Conservation (phyloP, 495 filamentous ascomycete genomes). For the Apodospora peruviana region DNA sequence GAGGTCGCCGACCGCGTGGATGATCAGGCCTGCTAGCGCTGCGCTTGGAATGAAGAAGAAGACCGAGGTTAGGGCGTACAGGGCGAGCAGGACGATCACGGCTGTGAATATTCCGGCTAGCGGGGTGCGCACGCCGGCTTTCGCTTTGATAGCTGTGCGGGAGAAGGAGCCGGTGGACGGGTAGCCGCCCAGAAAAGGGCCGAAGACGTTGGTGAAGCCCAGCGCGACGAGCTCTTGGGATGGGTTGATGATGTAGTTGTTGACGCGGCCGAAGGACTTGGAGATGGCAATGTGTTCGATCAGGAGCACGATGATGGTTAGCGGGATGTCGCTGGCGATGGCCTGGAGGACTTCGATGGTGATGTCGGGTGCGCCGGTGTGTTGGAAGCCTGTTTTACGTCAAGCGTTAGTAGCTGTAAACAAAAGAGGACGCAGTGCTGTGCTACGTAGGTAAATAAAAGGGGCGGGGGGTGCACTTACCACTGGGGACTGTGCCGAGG, state of each 20-base stretch:
- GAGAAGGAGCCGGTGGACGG: conserved; percentile 51
- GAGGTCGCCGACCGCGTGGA: conserved; percentile 48
- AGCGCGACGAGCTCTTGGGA: conserved; percentile 51
- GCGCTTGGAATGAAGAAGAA: conserved; percentile 48
- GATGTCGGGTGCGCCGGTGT: conserved; percentile 31
- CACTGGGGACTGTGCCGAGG: conserved; percentile 37
- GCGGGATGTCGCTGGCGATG: conserved; percentile 30
- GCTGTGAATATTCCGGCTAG: conserved; percentile 48
- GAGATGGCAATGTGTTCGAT: conserved; percentile 53
- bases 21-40: conserved; percentile 43
- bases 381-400: conserved; percentile 41
- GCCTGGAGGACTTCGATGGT: conserved; percentile 26
- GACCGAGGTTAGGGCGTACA: conserved; percentile 47
- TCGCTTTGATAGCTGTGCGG: conserved; percentile 45
- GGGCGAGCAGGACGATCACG: conserved; percentile 44
- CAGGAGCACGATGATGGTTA: conserved; percentile 42
- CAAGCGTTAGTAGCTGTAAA: background rate
- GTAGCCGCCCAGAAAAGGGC: conserved; percentile 48
- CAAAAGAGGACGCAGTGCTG: too few relatives aligned
- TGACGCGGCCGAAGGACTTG: conserved; percentile 49
- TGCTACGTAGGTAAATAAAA: background rate
- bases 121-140: conserved; percentile 47
- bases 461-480: conserved; percentile 18
- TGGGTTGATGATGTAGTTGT: conserved; percentile 51
- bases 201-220: conserved; percentile 47